Percentiles rank a stretch among this genome's conserved stretches.
Evolutionary conservation across 306 rosid genomes (phyloP).

Genomic region (Corylus avellana): DNA sequence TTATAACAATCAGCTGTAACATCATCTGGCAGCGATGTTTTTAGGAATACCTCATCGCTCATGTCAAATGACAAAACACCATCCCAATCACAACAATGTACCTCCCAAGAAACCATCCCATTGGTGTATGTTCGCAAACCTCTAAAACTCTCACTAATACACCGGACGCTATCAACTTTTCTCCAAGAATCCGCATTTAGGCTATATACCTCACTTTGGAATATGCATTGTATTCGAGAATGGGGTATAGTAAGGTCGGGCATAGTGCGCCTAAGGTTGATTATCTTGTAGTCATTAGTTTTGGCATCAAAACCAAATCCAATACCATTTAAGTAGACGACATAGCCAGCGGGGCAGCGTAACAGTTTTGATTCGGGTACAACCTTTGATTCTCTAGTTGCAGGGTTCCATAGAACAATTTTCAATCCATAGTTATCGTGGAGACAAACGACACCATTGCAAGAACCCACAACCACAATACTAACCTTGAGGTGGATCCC

Average conservation of each 20-base stretch:
- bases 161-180: too few relatives aligned
- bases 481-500: too few relatives aligned
- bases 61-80: too few relatives aligned
- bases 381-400: neutral
- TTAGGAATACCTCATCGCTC: too few relatives aligned
- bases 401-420: neutral
- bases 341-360: neutral
- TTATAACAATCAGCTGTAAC: too few relatives aligned
- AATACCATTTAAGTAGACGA: neutral
- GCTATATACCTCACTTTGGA: neutral
- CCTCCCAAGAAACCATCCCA: too few relatives aligned
- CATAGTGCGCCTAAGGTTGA: neutral
- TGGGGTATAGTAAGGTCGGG: too few relatives aligned
- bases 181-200: neutral
- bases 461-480: neutral
- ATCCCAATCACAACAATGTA: too few relatives aligned
- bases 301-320: neutral
- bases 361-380: neutral
- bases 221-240: neutral
- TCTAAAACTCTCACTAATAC: too few relatives aligned
- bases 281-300: slow-evolving; percentile 8
- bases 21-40: too few relatives aligned
- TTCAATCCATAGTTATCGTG: neutral
- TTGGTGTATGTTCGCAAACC: too few relatives aligned
- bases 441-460: neutral